Base-by-base conservation (phyloP, 768 basidiomycete species). In the Candolleomyces aberdarensis region DNA sequence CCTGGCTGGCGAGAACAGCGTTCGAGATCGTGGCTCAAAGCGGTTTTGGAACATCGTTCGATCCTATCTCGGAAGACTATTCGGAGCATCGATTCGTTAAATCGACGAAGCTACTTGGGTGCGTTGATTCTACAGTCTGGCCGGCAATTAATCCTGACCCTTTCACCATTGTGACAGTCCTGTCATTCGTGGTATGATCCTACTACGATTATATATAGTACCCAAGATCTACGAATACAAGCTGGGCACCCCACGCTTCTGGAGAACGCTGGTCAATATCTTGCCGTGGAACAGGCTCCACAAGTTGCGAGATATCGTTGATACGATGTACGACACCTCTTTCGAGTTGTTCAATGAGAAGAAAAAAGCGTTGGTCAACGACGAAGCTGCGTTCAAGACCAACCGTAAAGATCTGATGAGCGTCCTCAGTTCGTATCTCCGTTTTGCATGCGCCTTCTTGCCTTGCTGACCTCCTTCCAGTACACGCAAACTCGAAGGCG, bases 351-450 rank as follows among this genome's bases (percentile, higher is more conserved):
- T 74, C 32, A 56, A 70, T 17, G 63, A 64, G 39, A 80, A 80
- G 68, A 76, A 72, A 56, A 66, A 62, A 19, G 72, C 75, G 4
- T 52, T 80, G 8, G 64, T 62, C 10, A 75, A 69, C 0, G 61
- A 75, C 3, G 59, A 65, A 4, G 65, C 60, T 9, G 73, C 77
- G 57, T 69, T 77, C 5, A 36, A 36, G 44, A 74, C 71, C 10
- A 69, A 70, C 61, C 78, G 55, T 11, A 77, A 76, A 56, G 80
- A 81, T 63, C 71, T 83, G 15, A 73, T 81, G 56, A 81, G 77
- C 63, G 67, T 79, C 36, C 64, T 81, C 31, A 66, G 81, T 82
- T 60, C 43, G 78, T 58, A 11, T 36, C 52, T 17, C 7, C 32
- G 36, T 5, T 36, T 39, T 32, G 11, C 2, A 7, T 19, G 7